Evolutionary conservation across 2,329 filamentous ascomycete genomes (phyloP).

Genomic region (Colletotrichum sp.): DNA sequence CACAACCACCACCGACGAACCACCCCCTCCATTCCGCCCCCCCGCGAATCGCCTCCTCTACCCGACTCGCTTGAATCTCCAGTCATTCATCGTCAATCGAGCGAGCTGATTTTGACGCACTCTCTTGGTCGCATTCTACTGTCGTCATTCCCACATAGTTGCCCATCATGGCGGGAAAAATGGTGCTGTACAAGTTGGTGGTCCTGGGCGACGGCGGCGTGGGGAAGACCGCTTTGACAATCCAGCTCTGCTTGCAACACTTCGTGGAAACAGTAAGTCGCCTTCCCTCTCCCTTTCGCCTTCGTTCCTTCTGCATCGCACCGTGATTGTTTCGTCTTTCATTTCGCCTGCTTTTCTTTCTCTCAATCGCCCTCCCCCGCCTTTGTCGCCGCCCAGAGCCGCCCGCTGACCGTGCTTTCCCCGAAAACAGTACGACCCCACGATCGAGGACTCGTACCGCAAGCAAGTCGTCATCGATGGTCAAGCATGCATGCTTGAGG

Average conservation of each 20-base stretch:
- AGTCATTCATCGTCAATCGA: constrained; percentile 11
- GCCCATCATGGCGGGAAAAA: constrained; percentile 81
- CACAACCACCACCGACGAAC: constrained; percentile 24
- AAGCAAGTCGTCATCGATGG: constrained; percentile 93
- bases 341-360: background rate
- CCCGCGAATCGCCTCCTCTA: constrained; percentile 12
- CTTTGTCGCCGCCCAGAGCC: constrained; percentile 18
- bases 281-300: background rate
- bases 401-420: constrained; percentile 12
- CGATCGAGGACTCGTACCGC: constrained; percentile 86
- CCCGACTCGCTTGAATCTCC: background rate
- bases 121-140: constrained; percentile 13
- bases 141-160: constrained; percentile 20
- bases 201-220: constrained; percentile 94
- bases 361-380: constrained; percentile 10
- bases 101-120: background rate
- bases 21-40: constrained; percentile 18
- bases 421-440: constrained; percentile 74
- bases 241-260: constrained; percentile 96
- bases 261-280: constrained; percentile 87
- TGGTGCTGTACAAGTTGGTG: constrained; percentile 96
- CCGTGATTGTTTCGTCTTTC: background rate
- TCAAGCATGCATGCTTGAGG: constrained; percentile 96
- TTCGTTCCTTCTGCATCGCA: background rate
- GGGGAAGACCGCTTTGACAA: constrained; percentile 91